Evolutionary conservation across 345 rosid genomes (phyloP), one percentile per base, ranked within the genome.

Genomic region (Lepidium didymum): DNA sequence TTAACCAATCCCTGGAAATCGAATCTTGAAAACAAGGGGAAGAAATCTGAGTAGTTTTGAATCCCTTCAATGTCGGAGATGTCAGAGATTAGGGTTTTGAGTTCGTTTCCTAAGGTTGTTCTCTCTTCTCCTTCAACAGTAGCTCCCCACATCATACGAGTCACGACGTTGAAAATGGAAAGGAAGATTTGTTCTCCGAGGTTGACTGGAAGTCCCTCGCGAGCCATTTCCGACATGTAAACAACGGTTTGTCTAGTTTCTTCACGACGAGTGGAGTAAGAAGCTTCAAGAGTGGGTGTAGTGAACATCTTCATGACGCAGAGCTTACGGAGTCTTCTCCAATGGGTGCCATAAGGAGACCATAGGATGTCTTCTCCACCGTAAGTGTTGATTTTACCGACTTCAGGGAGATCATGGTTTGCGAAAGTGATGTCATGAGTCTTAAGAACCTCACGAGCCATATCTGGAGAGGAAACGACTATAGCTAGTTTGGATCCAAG

Each of bases 91-190:
- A 76, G 54, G 35, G 61, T 54, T 73, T 69, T 67, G 42, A 82
- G 77, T 53, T 86, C 81, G 9, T 67, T 46, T 8, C 75, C 83
- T 3, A 73, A 3, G 18, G 50, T 68, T 8, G 56, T 59, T 31
- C 78, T 65, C 31, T 75, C 85, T 25, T 75, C 72, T 19, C 80
- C 84, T 36, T 56, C 33, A 66, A 83, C 46, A 3, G 82, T 67
- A 10, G 62, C 86, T 0, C 87, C 89, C 92, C 86, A 80, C 59
- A 80, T 13, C 87, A 82, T 83, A 29, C 78, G 51, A 33, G 74
- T 78, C 23, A 75, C 74, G 14, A 70, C 82, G 55, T 87, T 81
- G 21, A 84, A 66, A 1, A 23, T 34, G 0, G 88, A 81, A 6
- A 76, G 23, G 44, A 79, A 79, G 15, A 73, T 73, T 11, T 73